Evolutionary conservation across 2,329 filamentous ascomycete species (phyloP).

Genomic region (Alternaria sp.): DNA sequence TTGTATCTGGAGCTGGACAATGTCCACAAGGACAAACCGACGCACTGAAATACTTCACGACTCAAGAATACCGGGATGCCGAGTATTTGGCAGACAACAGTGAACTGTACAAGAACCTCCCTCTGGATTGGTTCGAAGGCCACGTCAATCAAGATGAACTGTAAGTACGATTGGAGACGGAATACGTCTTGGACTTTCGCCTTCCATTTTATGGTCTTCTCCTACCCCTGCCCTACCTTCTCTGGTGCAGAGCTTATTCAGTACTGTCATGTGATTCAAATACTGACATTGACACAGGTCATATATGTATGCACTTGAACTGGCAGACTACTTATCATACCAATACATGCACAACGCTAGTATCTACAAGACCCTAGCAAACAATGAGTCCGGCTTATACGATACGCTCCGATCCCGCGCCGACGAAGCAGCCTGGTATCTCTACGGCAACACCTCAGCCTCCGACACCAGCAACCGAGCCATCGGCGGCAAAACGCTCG

Average conservation of each 20-base stretch:
- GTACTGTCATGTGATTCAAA: background rate
- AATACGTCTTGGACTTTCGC: background rate
- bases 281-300: constrained; percentile 40
- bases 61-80: constrained; percentile 47
- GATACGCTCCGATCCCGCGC: constrained; percentile 52
- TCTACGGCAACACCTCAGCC: constrained; percentile 51
- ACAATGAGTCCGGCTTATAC: constrained; percentile 36
- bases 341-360: constrained; percentile 59
- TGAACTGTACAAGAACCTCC: constrained; percentile 56
- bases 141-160: constrained; percentile 44
- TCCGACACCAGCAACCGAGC: constrained; percentile 30
- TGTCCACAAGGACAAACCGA: constrained; percentile 51
- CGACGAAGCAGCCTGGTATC: constrained; percentile 54
- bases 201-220: background rate
- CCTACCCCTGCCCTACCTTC: background rate
- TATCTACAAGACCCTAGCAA: constrained; percentile 43
- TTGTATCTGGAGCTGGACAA: constrained; percentile 55
- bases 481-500: constrained; percentile 41
- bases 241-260: background rate
- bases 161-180: constrained; percentile 19
- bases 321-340: constrained; percentile 65
- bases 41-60: constrained; percentile 50
- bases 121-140: constrained; percentile 51
- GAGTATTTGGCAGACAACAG: constrained; percentile 43
- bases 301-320: constrained; percentile 60